phyloP scores from a whole-genome alignment of 2,329 filamentous ascomycete genomes.

The Xylariaceae sp. region DNA sequence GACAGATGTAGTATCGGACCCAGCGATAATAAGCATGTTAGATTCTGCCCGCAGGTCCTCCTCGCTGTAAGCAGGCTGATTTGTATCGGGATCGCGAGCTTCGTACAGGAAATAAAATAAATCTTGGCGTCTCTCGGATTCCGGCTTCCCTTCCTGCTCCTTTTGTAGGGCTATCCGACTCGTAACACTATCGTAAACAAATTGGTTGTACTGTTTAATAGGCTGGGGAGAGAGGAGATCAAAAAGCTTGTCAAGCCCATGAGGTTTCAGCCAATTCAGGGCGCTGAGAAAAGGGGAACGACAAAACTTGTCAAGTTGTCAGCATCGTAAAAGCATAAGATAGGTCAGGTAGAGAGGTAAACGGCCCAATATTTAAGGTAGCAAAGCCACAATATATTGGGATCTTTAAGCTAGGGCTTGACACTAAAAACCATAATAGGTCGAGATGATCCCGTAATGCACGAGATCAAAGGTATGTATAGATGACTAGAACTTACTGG shows the following conservation, averaged over 20 bases:
- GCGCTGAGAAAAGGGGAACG: constrained; percentile 18
- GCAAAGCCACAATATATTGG: too few relatives aligned
- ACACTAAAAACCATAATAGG: too few relatives aligned
- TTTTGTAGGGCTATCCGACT: constrained; percentile 27
- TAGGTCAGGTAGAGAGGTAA: not conserved
- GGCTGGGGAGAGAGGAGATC: constrained; percentile 17
- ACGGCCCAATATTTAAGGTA: too few relatives aligned
- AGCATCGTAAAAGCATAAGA: not conserved
- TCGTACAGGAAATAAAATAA: constrained; percentile 35
- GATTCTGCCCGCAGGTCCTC: constrained; percentile 27
- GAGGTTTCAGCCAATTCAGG: constrained; percentile 31
- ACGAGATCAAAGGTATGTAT: not conserved
- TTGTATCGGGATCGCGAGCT: constrained; percentile 29
- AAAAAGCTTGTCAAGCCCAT: constrained; percentile 28
- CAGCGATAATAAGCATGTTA: constrained; percentile 34
- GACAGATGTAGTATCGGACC: constrained; percentile 33
- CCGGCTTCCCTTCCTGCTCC: constrained; percentile 20
- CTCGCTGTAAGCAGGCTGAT: constrained; percentile 25
- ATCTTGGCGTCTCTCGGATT: constrained; percentile 31
- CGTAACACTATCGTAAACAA: constrained; percentile 29
- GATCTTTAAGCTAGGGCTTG: too few relatives aligned
- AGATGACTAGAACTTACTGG: constrained; percentile 22
- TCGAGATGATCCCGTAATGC: not conserved
- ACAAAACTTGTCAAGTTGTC: constrained; percentile 28
- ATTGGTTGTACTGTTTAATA: constrained; percentile 25